phyloP scores from a whole-genome alignment of 768 basidiomycete species.

The Termitomyces bulborhizus region DNA sequence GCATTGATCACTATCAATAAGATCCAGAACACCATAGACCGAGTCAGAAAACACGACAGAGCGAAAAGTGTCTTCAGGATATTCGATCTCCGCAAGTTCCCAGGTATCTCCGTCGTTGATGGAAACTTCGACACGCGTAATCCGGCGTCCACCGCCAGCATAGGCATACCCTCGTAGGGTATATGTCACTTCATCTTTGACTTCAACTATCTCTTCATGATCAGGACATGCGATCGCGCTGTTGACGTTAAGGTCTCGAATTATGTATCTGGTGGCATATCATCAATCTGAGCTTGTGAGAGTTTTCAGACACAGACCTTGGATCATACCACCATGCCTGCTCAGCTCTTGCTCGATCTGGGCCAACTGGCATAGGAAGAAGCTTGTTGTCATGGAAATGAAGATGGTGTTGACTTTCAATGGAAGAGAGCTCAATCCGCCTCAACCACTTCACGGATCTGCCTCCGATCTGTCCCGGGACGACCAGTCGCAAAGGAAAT shows the following conservation, averaged over 20 bases:
- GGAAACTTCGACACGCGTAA: constrained; percentile 54
- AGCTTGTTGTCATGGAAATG: constrained; percentile 49
- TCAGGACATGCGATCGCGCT: constrained; percentile 49
- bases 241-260: constrained; percentile 56
- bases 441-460: constrained; percentile 56
- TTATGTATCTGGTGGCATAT: constrained; percentile 22
- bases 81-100: constrained; percentile 31
- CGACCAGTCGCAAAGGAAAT: constrained; percentile 55
- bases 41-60: constrained; percentile 25
- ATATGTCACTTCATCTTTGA: constrained; percentile 24
- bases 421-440: constrained; percentile 42
- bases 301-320: constrained; percentile 21
- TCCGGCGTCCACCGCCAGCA: constrained; percentile 48
- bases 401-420: constrained; percentile 49
- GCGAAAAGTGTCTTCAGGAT: constrained; percentile 49
- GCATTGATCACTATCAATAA: constrained; percentile 41
- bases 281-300: constrained; percentile 7
- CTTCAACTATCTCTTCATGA: constrained; percentile 40
- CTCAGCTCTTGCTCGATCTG: constrained; percentile 46
- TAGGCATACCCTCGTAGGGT: constrained; percentile 53
- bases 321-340: constrained; percentile 52
- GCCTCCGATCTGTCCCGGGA: constrained; percentile 61
- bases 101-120: constrained; percentile 47
- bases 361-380: constrained; percentile 44
- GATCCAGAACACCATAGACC: constrained; percentile 44